Evolutionary conservation across 108 stramenopile genomes (phyloP).

Genomic region (Craspedostauros australis): DNA sequence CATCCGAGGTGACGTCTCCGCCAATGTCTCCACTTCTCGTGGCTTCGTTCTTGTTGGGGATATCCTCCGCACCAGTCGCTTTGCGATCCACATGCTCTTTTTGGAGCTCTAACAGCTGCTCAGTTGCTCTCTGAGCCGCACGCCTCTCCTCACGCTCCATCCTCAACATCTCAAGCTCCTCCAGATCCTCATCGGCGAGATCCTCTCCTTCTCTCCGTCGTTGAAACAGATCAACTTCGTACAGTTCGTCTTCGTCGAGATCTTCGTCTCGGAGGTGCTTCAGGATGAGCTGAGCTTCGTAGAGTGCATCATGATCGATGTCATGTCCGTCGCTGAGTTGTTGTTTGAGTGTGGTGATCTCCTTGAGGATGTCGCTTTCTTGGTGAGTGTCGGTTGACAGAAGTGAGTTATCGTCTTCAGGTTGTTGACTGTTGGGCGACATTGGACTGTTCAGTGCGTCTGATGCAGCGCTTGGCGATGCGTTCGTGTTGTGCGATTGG

Average conservation of each 20-base stretch:
- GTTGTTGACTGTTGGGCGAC: not conserved
- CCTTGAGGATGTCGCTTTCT: not conserved
- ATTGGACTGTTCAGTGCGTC: not conserved
- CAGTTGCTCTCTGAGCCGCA: not conserved
- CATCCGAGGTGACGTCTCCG: no score
- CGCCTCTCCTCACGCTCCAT: not conserved
- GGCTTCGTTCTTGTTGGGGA: no score
- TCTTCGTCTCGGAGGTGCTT: not conserved
- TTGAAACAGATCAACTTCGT: slow-evolving; percentile 14
- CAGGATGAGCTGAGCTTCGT: not conserved
- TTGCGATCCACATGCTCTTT: no score
- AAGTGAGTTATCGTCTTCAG: not conserved
- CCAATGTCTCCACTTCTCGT: no score
- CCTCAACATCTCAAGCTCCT: slow-evolving; percentile 5
- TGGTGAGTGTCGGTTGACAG: not conserved
- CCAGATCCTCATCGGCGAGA: not conserved
- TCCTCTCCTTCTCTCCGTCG: slow-evolving; percentile 6
- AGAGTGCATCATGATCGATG: not conserved
- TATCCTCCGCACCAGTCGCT: no score
- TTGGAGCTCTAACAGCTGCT: slow-evolving; percentile 8
- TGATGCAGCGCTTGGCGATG: no score
- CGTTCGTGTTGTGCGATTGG: no score
- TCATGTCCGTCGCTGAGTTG: not conserved
- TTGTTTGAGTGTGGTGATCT: not conserved
- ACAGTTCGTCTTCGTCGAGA: slow-evolving; percentile 13